phyloP scores from a whole-genome alignment of 2,329 filamentous ascomycete species.

The Epicoccum nigrum region DNA sequence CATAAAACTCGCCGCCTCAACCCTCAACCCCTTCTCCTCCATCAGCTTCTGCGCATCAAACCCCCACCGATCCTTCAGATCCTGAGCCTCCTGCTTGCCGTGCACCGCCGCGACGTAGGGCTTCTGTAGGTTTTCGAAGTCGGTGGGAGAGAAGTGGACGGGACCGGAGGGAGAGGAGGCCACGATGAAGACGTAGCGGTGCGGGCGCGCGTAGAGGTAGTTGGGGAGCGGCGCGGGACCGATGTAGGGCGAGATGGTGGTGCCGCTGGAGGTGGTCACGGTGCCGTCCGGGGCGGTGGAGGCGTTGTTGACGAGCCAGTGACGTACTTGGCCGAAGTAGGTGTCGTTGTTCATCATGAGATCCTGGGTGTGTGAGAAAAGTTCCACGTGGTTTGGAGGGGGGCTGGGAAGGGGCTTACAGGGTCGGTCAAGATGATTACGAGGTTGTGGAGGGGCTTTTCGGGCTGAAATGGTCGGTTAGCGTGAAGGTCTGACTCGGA shows the following conservation, averaged over 20 bases:
- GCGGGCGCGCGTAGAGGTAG: constrained; percentile 26
- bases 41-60: constrained; percentile 29
- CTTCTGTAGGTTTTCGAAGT: constrained; percentile 26
- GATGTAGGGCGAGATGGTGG: constrained; percentile 25
- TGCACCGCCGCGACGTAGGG: constrained; percentile 21
- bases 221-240: constrained; percentile 31
- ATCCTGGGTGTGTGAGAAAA: constrained; percentile 14
- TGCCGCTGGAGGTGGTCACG: constrained; percentile 6
- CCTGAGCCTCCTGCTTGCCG: constrained; percentile 28
- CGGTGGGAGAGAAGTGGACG: constrained; percentile 21
- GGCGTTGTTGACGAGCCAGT: constrained; percentile 31
- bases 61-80: constrained; percentile 32
- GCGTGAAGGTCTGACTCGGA: neutral
- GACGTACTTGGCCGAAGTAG: constrained; percentile 31
- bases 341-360: constrained; percentile 32
- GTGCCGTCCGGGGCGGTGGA: constrained; percentile 17
- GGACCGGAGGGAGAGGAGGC: constrained; percentile 10
- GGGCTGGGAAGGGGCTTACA: constrained; percentile 1
- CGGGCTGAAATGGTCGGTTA: constrained; percentile 14
- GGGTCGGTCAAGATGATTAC: constrained; percentile 30
- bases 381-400: too few relatives aligned
- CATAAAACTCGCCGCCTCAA: constrained; percentile 27
- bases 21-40: constrained; percentile 25
- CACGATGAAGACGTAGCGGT: constrained; percentile 31
- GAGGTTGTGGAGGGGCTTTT: constrained; percentile 18